Percentiles rank a stretch among this genome's conserved stretches.
phyloP scores from a whole-genome alignment of 208 protist genomes.

The Trypanosomatidae sp. region DNA sequence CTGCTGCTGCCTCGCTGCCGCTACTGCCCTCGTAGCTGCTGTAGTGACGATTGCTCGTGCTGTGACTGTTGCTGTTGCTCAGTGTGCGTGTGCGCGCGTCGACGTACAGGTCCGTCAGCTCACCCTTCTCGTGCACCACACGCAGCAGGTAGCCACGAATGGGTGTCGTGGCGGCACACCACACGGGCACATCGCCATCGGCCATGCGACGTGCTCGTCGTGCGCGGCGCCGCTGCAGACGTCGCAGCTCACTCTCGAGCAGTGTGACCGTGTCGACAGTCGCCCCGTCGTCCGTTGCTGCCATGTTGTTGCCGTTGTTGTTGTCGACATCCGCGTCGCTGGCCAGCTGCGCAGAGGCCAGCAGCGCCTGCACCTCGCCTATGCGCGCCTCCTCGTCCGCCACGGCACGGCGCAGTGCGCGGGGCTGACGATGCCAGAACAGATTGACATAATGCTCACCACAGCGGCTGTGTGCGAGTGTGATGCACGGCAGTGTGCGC shows the following conservation, averaged over 20 bases:
- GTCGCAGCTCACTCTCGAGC: constrained; percentile 10
- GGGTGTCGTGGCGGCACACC: constrained; percentile 28
- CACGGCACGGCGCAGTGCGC: constrained; percentile 6
- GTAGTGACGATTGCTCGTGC: constrained; percentile 9
- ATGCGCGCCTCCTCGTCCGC: constrained; percentile 11
- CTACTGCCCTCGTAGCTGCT: too few species aligned
- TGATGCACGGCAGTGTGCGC: constrained; percentile 46
- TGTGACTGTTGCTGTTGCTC: too few species aligned
- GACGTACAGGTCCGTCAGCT: constrained; percentile 28
- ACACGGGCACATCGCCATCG: constrained; percentile 34
- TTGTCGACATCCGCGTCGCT: constrained; percentile 24
- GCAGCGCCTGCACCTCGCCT: constrained; percentile 5
- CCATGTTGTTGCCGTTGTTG: constrained; percentile 18
- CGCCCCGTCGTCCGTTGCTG: constrained; percentile 23
- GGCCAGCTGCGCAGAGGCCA: too few species aligned
- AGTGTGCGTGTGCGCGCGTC: not conserved
- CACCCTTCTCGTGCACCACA: constrained; percentile 58
- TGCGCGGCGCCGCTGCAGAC: constrained; percentile 30
- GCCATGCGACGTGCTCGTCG: constrained; percentile 14
- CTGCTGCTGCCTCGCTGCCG: too few species aligned
- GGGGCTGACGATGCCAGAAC: constrained; percentile 83
- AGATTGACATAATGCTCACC: constrained; percentile 89
- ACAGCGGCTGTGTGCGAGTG: constrained; percentile 71
- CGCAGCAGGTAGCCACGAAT: constrained; percentile 64
- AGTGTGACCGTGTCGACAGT: too few species aligned